These are phyloP conservation scores for Linum usitatissimum DNA, from an alignment of 345 rosid genomes.

Conservation along the genomic window DNA sequence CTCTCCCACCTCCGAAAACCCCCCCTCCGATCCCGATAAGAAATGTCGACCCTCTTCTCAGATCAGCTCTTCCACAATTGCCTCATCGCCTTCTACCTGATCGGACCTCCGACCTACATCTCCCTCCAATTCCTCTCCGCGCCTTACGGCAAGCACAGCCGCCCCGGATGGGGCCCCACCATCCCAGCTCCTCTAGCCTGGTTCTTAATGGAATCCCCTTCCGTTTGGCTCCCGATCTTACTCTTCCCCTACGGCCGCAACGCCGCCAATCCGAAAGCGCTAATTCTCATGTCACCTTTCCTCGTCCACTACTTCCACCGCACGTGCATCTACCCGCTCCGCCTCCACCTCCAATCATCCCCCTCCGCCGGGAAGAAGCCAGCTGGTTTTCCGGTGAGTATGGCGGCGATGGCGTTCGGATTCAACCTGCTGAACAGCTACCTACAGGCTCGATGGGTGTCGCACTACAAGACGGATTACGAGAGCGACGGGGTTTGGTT, in stretches of 20 bases:
- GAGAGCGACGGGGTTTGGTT: slow-evolving; percentile 29
- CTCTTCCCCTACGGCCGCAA: slow-evolving; percentile 63
- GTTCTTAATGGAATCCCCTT: slow-evolving; percentile 92
- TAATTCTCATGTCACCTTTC: slow-evolving; percentile 49
- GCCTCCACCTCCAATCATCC: slow-evolving; percentile 25
- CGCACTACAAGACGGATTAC: slow-evolving; percentile 54
- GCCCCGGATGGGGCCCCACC: slow-evolving; percentile 87
- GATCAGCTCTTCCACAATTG: slow-evolving; percentile 47
- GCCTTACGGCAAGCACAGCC: slow-evolving; percentile 89
- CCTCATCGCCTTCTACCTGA: slow-evolving; percentile 43
- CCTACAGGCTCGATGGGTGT: slow-evolving; percentile 73
- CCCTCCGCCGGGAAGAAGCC: not conserved
- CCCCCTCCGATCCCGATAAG: not conserved
- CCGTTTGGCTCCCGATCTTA: slow-evolving; percentile 58
- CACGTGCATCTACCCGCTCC: slow-evolving; percentile 66
- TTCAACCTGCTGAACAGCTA: slow-evolving; percentile 62
- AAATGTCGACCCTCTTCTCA: slow-evolving; percentile 12
- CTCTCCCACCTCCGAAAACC: not conserved
- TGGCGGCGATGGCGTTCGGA: slow-evolving; percentile 56
- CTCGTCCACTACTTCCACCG: slow-evolving; percentile 80
- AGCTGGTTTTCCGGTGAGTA: slow-evolving; percentile 33
- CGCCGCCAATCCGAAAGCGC: slow-evolving; percentile 41
- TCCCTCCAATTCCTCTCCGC: slow-evolving; percentile 62
- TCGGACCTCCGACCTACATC: slow-evolving; percentile 58
- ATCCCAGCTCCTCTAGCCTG: slow-evolving; percentile 67